These are phyloP conservation scores for Plasmodium gallinaceum DNA, from an alignment of 169 alveolate species.

Conservation along the genomic window DNA sequence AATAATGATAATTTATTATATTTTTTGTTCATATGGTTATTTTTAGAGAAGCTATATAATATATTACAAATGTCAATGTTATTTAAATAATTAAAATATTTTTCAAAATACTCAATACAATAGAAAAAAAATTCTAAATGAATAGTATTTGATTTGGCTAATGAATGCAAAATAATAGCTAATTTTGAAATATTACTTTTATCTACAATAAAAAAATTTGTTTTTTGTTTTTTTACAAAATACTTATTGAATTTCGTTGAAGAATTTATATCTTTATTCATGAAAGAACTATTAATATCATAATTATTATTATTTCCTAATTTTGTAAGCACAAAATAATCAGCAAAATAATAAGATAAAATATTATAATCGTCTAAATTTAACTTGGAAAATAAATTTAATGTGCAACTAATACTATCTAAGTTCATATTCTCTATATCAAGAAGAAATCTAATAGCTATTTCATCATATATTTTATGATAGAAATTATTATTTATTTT, in stretches of 20 bases:
- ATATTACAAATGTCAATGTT: slow-evolving; percentile 50
- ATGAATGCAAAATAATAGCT: slow-evolving; percentile 30
- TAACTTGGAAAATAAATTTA: slow-evolving; percentile 44
- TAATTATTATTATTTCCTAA: neutral
- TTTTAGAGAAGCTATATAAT: slow-evolving; percentile 17
- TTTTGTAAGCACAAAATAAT: slow-evolving; percentile 17
- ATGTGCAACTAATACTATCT: slow-evolving; percentile 43
- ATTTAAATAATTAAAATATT: slow-evolving; percentile 28
- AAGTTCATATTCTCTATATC: slow-evolving; percentile 13
- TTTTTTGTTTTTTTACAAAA: neutral
- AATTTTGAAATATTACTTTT: slow-evolving; percentile 24
- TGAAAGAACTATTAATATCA: neutral
- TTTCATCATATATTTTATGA: slow-evolving; percentile 46
- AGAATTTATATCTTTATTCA: neutral
- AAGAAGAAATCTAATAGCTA: slow-evolving; percentile 51
- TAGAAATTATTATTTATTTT: neutral
- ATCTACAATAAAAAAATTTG: neutral
- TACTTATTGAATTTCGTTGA: neutral
- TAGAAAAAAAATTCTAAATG: slow-evolving; percentile 40
- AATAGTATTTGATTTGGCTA: slow-evolving; percentile 10
- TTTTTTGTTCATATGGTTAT: neutral
- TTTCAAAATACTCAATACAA: slow-evolving; percentile 10
- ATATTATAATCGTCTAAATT: slow-evolving; percentile 32
- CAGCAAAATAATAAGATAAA: slow-evolving; percentile 41
- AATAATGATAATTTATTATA: neutral